Conservation (phyloP, 2,329 filamentous ascomycete genomes). For the Ascochyta lentis region DNA sequence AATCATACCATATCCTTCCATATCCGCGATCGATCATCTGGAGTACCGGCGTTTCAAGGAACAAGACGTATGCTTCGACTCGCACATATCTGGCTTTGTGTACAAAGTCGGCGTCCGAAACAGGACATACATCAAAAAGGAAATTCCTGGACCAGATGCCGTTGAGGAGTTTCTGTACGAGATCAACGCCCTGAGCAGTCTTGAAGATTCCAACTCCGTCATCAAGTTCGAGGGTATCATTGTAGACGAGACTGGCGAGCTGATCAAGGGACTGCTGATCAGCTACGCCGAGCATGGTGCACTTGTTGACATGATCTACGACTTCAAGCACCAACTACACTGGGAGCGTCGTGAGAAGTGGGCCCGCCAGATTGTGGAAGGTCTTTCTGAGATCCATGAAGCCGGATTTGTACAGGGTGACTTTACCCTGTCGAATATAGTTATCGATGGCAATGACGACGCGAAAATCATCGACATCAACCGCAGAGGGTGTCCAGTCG, state of each 20-base stretch:
- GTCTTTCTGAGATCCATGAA: constrained; percentile 91
- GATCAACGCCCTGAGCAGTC: constrained; percentile 86
- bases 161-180: constrained; percentile 98
- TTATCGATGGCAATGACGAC: constrained; percentile 82
- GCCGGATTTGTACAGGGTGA: constrained; percentile 96
- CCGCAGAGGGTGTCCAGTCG: constrained; percentile 91
- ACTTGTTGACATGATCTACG: constrained; percentile 89
- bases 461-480: constrained; percentile 99
- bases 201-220: constrained; percentile 76
- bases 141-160: constrained; percentile 93
- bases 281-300: constrained; percentile 86
- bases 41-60: constrained; percentile 67
- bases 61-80: constrained; percentile 80
- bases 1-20: constrained; percentile 83
- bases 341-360: constrained; percentile 83
- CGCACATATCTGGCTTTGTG: constrained; percentile 95
- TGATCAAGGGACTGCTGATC: constrained; percentile 88
- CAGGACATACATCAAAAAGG: constrained; percentile 88
- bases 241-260: constrained; percentile 74
- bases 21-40: constrained; percentile 77
- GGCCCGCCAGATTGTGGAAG: constrained; percentile 89
- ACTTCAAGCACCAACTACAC: constrained; percentile 67
- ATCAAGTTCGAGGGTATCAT: constrained; percentile 89
- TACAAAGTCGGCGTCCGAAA: constrained; percentile 83
- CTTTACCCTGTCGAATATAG: constrained; percentile 96